Percentiles rank a stretch among this genome's conserved stretches.
Evolutionary conservation across 2,329 filamentous ascomycete species (phyloP).

Genomic region (Mycosphaerella sp.): DNA sequence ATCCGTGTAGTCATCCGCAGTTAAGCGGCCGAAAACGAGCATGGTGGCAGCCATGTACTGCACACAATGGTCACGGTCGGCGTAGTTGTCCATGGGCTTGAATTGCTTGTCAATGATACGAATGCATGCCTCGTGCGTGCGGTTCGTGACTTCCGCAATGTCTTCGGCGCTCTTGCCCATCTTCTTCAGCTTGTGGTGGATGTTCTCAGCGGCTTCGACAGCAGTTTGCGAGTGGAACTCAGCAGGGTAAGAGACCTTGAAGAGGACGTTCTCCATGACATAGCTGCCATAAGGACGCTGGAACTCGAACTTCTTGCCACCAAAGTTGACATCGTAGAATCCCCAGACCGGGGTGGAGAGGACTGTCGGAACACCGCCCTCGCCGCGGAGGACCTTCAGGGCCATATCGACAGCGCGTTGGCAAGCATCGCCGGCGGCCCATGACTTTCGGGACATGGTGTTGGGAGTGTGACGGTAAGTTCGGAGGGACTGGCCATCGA

Average conservation of each 20-base stretch:
- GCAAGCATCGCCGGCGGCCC: conserved; percentile 97
- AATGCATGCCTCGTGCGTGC: conserved; percentile 96
- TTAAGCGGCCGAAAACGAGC: conserved; percentile 90
- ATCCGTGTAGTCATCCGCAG: conserved; percentile 89
- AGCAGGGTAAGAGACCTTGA: conserved; percentile 98
- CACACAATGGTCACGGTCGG: conserved; percentile 98
- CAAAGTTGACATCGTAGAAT: conserved; percentile 98
- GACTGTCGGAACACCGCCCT: conserved; percentile 85
- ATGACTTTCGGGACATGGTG: conserved; percentile 99
- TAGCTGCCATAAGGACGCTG: conserved; percentile 96
- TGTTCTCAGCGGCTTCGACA: conserved; percentile 85
- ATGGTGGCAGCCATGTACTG: conserved; percentile 99
- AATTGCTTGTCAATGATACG: conserved; percentile 99
- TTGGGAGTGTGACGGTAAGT: conserved; percentile 98
- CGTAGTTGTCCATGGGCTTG: conserved; percentile 99
- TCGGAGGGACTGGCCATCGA: conserved; percentile 89
- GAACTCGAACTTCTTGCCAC: conserved; percentile 92
- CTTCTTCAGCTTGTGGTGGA: conserved; percentile 74
- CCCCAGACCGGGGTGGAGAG: conserved; percentile 91
- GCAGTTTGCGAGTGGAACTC: conserved; percentile 99
- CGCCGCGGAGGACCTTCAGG: conserved; percentile 94
- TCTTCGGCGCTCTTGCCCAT: conserved; percentile 88
- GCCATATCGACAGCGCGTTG: conserved; percentile 96
- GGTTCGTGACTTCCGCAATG: conserved; percentile 87
- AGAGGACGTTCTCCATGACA: conserved; percentile 99